Conservation (phyloP, 441 rosid species). For the Populus hybrid region DNA sequence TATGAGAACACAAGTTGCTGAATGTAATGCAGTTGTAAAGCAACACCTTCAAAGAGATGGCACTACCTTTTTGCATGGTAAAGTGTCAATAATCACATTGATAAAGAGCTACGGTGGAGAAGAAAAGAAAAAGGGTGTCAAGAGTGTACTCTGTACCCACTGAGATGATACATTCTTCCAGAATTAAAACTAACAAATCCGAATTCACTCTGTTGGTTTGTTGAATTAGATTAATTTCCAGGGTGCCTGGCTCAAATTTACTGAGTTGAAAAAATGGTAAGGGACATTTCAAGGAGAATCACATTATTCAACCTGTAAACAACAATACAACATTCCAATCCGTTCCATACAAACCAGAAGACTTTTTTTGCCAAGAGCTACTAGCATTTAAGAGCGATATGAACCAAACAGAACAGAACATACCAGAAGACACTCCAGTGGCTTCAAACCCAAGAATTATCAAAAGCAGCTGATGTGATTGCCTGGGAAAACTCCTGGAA, state of each 20-base stretch:
- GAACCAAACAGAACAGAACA: neutral
- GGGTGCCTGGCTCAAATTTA: neutral
- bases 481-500: constrained; percentile 78
- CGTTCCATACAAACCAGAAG: neutral
- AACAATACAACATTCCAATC: neutral
- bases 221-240: neutral
- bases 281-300: neutral
- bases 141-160: neutral
- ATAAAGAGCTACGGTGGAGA: neutral
- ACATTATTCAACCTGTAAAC: neutral
- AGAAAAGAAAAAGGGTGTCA: neutral
- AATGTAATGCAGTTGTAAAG: neutral
- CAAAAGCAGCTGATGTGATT: constrained; percentile 80
- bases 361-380: neutral
- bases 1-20: neutral
- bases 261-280: neutral
- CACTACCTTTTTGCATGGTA: neutral
- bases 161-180: neutral
- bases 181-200: neutral
- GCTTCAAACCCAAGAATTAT: constrained; percentile 62
- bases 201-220: neutral
- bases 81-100: neutral
- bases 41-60: neutral
- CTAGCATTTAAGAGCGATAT: neutral
- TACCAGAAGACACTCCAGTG: neutral